Base-by-base conservation (phyloP, 129 eudicot species). In the Tagetes patula region DNA sequence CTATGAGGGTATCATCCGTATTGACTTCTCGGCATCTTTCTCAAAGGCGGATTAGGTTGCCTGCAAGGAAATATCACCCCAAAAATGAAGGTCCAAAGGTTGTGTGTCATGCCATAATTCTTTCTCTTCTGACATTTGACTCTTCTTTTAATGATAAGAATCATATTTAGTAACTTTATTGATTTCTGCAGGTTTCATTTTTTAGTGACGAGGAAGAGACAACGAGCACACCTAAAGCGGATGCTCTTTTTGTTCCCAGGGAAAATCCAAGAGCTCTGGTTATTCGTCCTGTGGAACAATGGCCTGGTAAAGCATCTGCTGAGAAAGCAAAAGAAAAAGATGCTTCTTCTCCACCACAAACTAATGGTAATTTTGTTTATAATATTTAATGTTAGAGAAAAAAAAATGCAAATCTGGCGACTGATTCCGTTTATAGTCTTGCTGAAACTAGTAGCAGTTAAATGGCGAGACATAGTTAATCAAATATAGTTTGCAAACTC, bases 191-290 rank as follows among this genome's bases (percentile, higher is more conserved):
- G 99, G 91, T 94, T 48, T 79, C 99, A 2, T 94, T 94, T 75
- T 94, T 94, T 32, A 87, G 87, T 69, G 97, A 90, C 32, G 96
- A 90, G 52, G 97, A 94, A 70, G 96, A 90, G 50, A 79, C 94
- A 45, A 82, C 89, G 27, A 83, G 89, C 77, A 90, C 96, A 5
- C 99, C 99, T 0, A 94, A 94, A 82, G 99, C 99, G 41, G 99
- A 94, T 61, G 96, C 99, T 61, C 89, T 94, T 70, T 88, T 88
- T 55, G 77, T 94, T 84, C 97, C 99, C 50, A 80, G 99, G 83
- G 99, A 94, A 85, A 90, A 94, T 79, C 99, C 99, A 30, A 87
- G 99, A 77, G 97, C 99, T 71, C 80, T 94, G 55, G 87, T 94
- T 20, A 82, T 94, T 62, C 97, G 91, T 37, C 99, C 96, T n/a